These are phyloP conservation scores for Paramecium sonneborni DNA, from an alignment of 73 alveolate genomes.

Conservation along the genomic window DNA sequence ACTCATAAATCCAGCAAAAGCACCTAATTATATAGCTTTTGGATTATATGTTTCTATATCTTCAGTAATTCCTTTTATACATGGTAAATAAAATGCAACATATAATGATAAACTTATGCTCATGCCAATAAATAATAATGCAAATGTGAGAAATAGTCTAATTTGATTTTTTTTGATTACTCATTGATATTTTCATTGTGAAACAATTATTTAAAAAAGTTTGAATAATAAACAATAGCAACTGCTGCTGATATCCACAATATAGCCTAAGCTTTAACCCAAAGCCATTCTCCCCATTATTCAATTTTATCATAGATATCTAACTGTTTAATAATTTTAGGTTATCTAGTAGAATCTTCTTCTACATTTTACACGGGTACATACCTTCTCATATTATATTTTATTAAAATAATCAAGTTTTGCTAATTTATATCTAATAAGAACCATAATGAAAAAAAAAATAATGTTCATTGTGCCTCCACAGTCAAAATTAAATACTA, in stretches of 20 bases:
- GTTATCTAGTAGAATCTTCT: not conserved
- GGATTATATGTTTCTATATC: constrained; percentile 47
- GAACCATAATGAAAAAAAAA: not conserved
- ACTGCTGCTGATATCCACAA: not conserved
- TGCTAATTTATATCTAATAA: no score
- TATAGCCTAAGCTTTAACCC: constrained; percentile 1
- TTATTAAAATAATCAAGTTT: no score
- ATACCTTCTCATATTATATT: not conserved
- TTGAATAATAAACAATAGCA: not conserved
- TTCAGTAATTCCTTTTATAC: not conserved
- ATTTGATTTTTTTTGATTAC: not conserved
- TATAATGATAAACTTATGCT: constrained; percentile 6
- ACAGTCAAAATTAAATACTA: no score
- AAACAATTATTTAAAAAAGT: not conserved
- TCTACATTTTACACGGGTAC: not conserved
- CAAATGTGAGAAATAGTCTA: constrained; percentile 33
- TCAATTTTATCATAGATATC: not conserved
- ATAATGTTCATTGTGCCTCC: not conserved
- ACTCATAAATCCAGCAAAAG: constrained; percentile 50
- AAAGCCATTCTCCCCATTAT: constrained; percentile 1
- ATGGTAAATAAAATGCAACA: constrained; percentile 13
- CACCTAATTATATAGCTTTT: constrained; percentile 46
- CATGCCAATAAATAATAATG: constrained; percentile 37
- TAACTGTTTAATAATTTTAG: not conserved
- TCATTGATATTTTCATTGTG: constrained; percentile 9